Base-by-base conservation (phyloP, 164 flowering plant species). In the Nymphaea colorata region DNA sequence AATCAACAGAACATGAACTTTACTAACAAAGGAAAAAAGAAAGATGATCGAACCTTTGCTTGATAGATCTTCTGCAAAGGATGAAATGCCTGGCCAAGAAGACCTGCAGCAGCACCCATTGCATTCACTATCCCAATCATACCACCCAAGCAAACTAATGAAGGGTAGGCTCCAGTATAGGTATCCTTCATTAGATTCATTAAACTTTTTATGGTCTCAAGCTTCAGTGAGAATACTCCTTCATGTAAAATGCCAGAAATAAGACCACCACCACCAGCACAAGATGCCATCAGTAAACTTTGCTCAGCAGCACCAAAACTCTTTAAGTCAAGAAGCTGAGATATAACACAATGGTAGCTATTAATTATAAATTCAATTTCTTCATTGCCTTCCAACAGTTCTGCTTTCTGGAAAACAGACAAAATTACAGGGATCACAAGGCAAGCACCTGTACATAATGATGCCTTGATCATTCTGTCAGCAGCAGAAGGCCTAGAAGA, bases 61-160 rank as follows among this genome's bases (percentile, higher is more conserved):
- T 75, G 76, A 75, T 65, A 68, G 67, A 42, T 73, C 69, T 66
- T 64, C 42, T 67, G 76, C 60, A 66, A 66, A 64, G 74, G 68
- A 71, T 79, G 70, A 68, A 68, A 64, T 45, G 60, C 43, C 64
- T 64, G 70, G 59, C 75, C 43, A 65, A 84, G 68, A 68, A 64
- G 72, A 59, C 96, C 99, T 41, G 90, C 91, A 65, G 83, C 81
- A 25, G 94, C 98, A 65, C 97, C 98, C 66, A 95, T 72, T 67
- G 86, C 80, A 82, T 88, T 95, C 67, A 95, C 91, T 74, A 92
- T 89, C 75, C 98, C 99, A 80, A 95, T 84, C 96, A 95, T 87
- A 42, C 90, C 98, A 79, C 98, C 90, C 66, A 92, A 75, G 78
- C 83, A 87, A 67, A 86, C 68, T 59, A 75, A 62, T 43, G 90